Evolutionary conservation across 768 basidiomycete genomes (phyloP).

Genomic region (Artomyces pyxidatus): DNA sequence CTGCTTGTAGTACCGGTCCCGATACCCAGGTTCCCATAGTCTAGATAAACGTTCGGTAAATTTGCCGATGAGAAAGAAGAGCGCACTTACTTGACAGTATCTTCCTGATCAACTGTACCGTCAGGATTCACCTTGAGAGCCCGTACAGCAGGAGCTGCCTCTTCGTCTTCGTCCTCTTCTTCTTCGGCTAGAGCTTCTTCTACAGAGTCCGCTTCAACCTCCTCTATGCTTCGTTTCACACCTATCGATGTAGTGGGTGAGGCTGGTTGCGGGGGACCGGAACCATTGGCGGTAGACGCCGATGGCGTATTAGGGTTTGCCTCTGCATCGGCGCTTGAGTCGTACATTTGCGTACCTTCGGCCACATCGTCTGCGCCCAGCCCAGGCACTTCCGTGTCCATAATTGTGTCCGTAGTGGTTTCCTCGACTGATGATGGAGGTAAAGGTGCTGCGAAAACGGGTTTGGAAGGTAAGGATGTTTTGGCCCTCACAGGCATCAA

Average conservation of each 20-base stretch:
- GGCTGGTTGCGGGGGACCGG: background rate
- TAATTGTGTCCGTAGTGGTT: constrained; percentile 4
- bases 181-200: constrained; percentile 27
- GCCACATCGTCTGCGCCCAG: constrained; percentile 20
- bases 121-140: constrained; percentile 79
- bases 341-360: too few species aligned
- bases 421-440: constrained; percentile 17
- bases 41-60: constrained; percentile 9
- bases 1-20: constrained; percentile 87
- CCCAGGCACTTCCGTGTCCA: background rate
- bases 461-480: constrained; percentile 14
- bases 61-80: constrained; percentile 1
- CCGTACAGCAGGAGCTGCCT: constrained; percentile 39
- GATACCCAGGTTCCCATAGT: constrained; percentile 93
- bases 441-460: constrained; percentile 11
- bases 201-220: constrained; percentile 32
- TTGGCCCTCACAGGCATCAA: constrained; percentile 33
- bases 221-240: constrained; percentile 39
- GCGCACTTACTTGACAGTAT: constrained; percentile 74
- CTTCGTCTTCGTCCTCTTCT: constrained; percentile 36
- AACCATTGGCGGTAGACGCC: background rate
- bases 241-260: constrained; percentile 10
- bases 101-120: constrained; percentile 91
- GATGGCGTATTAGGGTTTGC: background rate
- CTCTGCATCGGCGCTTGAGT: constrained; percentile 17